Evolutionary conservation across 1,284 basidiomycete genomes (phyloP).

Genomic region (Coriolopsis trogii): DNA sequence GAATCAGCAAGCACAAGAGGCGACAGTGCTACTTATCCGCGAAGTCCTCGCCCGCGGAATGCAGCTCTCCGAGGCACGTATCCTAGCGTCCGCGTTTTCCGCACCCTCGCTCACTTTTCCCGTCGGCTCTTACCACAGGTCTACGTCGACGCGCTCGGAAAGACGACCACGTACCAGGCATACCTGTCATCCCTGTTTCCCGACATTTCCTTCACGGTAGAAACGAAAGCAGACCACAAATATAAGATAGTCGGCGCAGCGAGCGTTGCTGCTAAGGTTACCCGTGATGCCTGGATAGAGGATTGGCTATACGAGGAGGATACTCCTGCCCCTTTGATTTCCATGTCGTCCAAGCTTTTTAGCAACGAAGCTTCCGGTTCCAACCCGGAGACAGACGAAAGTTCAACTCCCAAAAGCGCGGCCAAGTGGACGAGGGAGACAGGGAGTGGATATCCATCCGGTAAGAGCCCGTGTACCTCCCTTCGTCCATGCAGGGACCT

Average conservation of each 20-base stretch:
- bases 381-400: too few relatives aligned
- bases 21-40: constrained; percentile 87
- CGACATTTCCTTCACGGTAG: constrained; percentile 85
- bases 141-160: constrained; percentile 95
- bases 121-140: too few relatives aligned
- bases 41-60: constrained; percentile 84
- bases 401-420: constrained; percentile 6
- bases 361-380: too few relatives aligned
- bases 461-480: constrained; percentile 45
- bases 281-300: constrained; percentile 89
- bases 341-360: too few relatives aligned
- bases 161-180: constrained; percentile 82
- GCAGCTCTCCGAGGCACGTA: constrained; percentile 74
- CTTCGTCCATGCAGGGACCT: too few relatives aligned
- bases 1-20: constrained; percentile 92
- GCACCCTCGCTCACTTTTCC: too few relatives aligned
- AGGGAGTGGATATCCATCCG: constrained; percentile 89
- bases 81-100: too few relatives aligned
- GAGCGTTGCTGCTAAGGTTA: constrained; percentile 96
- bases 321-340: neutral
- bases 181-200: constrained; percentile 83
- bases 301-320: constrained; percentile 80
- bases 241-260: constrained; percentile 98
- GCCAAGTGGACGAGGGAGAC: constrained; percentile 46
- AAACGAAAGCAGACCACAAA: constrained; percentile 91